phyloP scores from a whole-genome alignment of 73 alveolate genomes.

The Tetrahymena thermophila region DNA sequence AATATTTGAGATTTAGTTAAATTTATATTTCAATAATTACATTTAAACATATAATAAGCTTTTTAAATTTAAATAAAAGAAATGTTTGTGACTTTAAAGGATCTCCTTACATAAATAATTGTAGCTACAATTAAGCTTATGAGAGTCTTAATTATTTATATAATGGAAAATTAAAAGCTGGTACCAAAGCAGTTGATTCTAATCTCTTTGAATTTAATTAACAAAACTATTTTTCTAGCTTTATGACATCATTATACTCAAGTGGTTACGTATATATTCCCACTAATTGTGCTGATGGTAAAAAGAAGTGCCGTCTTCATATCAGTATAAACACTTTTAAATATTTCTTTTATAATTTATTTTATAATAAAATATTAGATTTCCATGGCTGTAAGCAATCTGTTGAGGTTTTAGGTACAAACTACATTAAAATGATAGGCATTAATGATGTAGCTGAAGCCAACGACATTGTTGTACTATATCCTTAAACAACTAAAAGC shows the following conservation, averaged over 20 bases:
- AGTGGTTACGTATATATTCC: conserved; percentile 50
- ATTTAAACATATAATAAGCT: not conserved
- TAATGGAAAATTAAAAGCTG: not conserved
- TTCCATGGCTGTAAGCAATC: conserved; percentile 56
- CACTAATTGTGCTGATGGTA: conserved; percentile 24
- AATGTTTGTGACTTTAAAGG: conserved; percentile 16
- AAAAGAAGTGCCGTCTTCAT: not conserved
- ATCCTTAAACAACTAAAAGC: conserved; percentile 21
- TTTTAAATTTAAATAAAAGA: not conserved
- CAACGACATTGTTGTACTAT: conserved; percentile 40
- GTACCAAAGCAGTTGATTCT: not conserved
- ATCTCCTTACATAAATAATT: conserved; percentile 42
- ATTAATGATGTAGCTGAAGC: conserved; percentile 49
- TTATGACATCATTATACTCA: not conserved
- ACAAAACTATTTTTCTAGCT: not conserved
- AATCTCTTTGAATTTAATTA: conserved; percentile 18
- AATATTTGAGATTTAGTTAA: not conserved
- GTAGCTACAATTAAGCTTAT: conserved; percentile 36
- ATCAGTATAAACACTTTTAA: conserved; percentile 12
- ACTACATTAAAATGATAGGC: conserved; percentile 35
- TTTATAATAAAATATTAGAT: not conserved
- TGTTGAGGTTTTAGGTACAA: not conserved
- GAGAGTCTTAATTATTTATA: conserved; percentile 15
- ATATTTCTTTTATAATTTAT: not conserved
- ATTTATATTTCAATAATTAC: not conserved